These are phyloP conservation scores for Fraxinus dipetala DNA, from an alignment of 305 asterid species.

Conservation along the genomic window DNA sequence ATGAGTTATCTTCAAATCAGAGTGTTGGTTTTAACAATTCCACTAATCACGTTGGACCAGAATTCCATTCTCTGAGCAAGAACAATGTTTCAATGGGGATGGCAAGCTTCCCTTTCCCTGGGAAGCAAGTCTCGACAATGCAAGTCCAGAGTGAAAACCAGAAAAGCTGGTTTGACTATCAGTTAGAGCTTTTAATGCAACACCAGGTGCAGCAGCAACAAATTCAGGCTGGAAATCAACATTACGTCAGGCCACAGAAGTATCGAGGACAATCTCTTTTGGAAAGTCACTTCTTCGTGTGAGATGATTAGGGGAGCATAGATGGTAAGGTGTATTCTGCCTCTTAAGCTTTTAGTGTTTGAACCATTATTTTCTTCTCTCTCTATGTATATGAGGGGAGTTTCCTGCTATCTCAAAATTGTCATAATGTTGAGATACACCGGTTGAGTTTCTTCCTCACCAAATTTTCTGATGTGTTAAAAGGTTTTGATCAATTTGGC, in stretches of 20 bases:
- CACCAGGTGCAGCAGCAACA: conserved; percentile 62
- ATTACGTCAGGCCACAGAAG: conserved; percentile 33
- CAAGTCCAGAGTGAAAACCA: conserved; percentile 55
- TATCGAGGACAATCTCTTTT: conserved; percentile 39
- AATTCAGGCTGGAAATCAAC: conserved; percentile 54
- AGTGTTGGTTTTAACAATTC: conserved; percentile 49
- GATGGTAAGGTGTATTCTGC: conserved; percentile 30
- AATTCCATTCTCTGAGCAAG: conserved; percentile 39
- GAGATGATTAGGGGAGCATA: conserved; percentile 26
- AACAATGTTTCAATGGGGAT: conserved; percentile 45
- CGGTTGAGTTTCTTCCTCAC: not conserved
- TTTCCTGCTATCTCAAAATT: not conserved
- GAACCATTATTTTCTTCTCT: not conserved
- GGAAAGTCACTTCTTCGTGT: conserved; percentile 42
- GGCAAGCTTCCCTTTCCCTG: conserved; percentile 74
- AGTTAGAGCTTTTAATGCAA: conserved; percentile 50
- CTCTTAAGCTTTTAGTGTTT: not conserved
- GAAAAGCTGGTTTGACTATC: conserved; percentile 52
- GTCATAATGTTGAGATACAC: not conserved
- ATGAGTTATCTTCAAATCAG: conserved; percentile 51
- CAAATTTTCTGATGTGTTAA: conserved; percentile 13
- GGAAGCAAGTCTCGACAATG: conserved; percentile 54
- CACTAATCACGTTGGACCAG: conserved; percentile 43
- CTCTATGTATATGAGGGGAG: not conserved
- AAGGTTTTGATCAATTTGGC: conserved; percentile 40